These are phyloP conservation scores for Paramarasmius palmivorus DNA, from an alignment of 1,284 basidiomycete species.

Conservation along the genomic window DNA sequence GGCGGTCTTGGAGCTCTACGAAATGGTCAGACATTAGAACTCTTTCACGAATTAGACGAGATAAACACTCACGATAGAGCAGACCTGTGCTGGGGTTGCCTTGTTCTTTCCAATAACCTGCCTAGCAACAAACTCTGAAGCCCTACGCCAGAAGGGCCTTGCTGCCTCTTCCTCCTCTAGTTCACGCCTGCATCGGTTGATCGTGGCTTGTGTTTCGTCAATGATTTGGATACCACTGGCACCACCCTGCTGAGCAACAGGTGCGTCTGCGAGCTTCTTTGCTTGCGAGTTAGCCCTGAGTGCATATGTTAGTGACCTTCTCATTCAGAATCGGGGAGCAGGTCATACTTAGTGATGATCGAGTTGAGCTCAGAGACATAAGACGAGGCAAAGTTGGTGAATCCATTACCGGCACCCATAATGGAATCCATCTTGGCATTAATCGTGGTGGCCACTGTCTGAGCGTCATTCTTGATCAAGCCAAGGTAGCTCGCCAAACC, in stretches of 20 bases:
- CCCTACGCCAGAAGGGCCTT: no score
- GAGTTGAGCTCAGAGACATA: background rate
- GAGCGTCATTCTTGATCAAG: conserved; percentile 2
- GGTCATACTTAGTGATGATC: background rate
- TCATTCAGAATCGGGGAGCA: no score
- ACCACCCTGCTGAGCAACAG: background rate
- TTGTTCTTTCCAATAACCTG: no score
- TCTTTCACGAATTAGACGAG: no score
- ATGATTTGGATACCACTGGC: background rate
- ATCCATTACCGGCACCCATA: conserved; percentile 9
- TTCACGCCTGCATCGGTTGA: no score
- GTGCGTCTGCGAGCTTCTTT: background rate
- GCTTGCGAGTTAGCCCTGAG: background rate
- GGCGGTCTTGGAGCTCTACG: no score
- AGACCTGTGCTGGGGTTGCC: no score
- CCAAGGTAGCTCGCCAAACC: conserved; percentile 10
- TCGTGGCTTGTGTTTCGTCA: no score
- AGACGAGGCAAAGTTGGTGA: background rate
- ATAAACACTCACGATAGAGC: no score
- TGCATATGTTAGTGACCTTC: background rate
- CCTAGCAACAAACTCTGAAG: no score
- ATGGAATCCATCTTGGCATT: conserved; percentile 10
- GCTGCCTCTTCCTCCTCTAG: no score
- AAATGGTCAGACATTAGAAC: no score
- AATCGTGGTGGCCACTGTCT: conserved; percentile 5